Base-by-base conservation (phyloP, 306 rosid species). In the Quillaja saponaria region DNA sequence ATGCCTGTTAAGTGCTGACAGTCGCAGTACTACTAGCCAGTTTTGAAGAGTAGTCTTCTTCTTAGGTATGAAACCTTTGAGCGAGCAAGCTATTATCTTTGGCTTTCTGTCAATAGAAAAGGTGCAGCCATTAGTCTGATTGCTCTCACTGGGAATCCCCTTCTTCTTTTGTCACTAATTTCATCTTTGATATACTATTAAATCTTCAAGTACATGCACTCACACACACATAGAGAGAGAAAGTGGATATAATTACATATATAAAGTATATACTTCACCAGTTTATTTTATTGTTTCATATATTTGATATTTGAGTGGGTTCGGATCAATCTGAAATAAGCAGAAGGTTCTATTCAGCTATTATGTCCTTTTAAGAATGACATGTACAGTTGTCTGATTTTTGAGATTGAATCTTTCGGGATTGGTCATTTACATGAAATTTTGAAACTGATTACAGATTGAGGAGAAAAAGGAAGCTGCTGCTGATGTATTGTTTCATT, bases 381-480 rank as follows among this genome's bases (percentile, higher is more conserved):
- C 48, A 58, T 41, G 19, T 37, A 6, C 25, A 10, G 3, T 16
- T 38, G 15, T 18, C 6, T 16, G 12, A 35, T 1, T 47, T n/a
- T 58, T 72, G 59, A 35, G 16, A 21, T 58, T 51, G 55, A 42
- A 41, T 41, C 55, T 38, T 20, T 20, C 63, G 18, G 11, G 69
- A 52, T 10, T 31, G 63, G 61, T 58, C 66, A 17, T 73, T 48
- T 42, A 42, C 34, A 50, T 67, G 39, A 55, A 52, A 41, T 10
- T 62, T 18, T 47, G 44, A 38, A 62, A 59, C 40, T 28, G 51
- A 66, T 69, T 80, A 61, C 71, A 92, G 99, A 61, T 34, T 8
- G 94, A 86, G 31, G 82, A 76, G 77, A 83, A 76, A 71, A 92
- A 86, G 81, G 91, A 89, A 79, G 91, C 90, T 54, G 90, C 95